A percentile compares a stretch with the other conserved stretches of the same genome.
These are phyloP conservation scores for Yamadazyma sp. DNA, from an alignment of 805 yeast genomes.

Conservation along the genomic window DNA sequence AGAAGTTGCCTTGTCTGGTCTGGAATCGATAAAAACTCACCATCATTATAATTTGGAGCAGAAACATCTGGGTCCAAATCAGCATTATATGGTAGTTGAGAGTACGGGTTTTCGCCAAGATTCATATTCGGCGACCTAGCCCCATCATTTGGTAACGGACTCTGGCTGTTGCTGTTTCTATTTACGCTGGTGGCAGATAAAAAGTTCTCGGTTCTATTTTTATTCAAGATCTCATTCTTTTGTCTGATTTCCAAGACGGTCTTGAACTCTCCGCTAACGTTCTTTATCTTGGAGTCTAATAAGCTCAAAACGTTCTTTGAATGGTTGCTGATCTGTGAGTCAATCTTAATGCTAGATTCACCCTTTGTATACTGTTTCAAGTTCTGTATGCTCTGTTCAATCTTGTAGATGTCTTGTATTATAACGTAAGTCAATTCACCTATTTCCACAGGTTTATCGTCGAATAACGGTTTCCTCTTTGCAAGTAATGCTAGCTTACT, in stretches of 20 bases:
- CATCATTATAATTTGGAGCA: conserved; percentile 28
- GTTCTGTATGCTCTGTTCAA: conserved; percentile 68
- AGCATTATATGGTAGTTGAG: conserved; percentile 20
- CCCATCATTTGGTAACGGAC: conserved; percentile 24
- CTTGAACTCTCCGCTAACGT: conserved; percentile 89
- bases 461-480: conserved; percentile 85
- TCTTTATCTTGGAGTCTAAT: conserved; percentile 85
- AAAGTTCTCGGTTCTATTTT: conserved; percentile 81
- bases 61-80: conserved; percentile 26
- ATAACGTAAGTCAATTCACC: conserved; percentile 86
- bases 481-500: conserved; percentile 83
- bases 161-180: conserved; percentile 23
- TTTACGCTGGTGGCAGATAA: conserved; percentile 47
- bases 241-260: conserved; percentile 88
- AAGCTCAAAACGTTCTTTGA: conserved; percentile 84
- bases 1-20: conserved; percentile 78
- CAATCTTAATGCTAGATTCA: conserved; percentile 41
- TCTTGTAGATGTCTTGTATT: conserved; percentile 81
- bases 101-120: conserved; percentile 41
- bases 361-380: conserved; percentile 55
- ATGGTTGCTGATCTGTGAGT: conserved; percentile 68
- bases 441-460: conserved; percentile 91
- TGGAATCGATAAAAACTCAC: conserved; percentile 68
- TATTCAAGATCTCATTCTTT: conserved; percentile 74
- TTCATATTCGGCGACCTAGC: conserved; percentile 8